Conservation (phyloP, 768 basidiomycete species). For the Kwoniella sp. region DNA sequence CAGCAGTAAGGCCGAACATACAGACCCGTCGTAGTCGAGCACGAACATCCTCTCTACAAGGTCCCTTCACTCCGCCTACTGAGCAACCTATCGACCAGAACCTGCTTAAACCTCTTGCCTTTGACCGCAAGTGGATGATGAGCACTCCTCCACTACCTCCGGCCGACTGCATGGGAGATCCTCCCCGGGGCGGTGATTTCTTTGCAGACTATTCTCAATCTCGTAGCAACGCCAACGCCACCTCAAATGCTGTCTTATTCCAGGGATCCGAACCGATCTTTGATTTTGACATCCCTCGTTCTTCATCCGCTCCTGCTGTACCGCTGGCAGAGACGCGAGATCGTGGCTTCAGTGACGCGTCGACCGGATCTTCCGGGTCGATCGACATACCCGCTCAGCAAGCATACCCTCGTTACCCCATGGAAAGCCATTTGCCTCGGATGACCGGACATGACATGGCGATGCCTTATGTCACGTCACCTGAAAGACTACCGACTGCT, state of each 20-base stretch:
- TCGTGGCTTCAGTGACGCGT: slow-evolving; percentile 8
- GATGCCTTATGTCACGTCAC: slow-evolving; percentile 1
- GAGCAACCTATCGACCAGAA: not conserved
- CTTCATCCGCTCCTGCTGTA: slow-evolving; percentile 22
- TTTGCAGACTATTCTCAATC: slow-evolving; percentile 12
- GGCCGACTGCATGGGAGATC: slow-evolving; percentile 10
- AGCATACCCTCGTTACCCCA: not conserved
- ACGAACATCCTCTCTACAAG: slow-evolving; percentile 4
- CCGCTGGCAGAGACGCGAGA: slow-evolving; percentile 6
- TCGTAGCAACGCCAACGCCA: not conserved
- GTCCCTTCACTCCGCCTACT: not conserved
- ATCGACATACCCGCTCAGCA: not conserved
- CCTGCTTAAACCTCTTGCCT: slow-evolving; percentile 10
- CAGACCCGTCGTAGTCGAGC: slow-evolving; percentile 25
- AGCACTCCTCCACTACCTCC: slow-evolving; percentile 24
- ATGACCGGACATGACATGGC: not conserved
- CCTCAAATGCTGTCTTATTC: slow-evolving; percentile 11
- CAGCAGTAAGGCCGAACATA: slow-evolving; percentile 14
- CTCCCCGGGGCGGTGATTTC: slow-evolving; percentile 15
- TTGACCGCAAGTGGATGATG: slow-evolving; percentile 16
- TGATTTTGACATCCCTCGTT: slow-evolving; percentile 20
- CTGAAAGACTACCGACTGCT: not conserved
- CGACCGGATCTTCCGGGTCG: slow-evolving; percentile 2
- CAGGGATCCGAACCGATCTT: slow-evolving; percentile 1
- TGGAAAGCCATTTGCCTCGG: not conserved